Evolutionary conservation across 805 yeast species (phyloP).

Genomic region (Candida stauntonica): DNA sequence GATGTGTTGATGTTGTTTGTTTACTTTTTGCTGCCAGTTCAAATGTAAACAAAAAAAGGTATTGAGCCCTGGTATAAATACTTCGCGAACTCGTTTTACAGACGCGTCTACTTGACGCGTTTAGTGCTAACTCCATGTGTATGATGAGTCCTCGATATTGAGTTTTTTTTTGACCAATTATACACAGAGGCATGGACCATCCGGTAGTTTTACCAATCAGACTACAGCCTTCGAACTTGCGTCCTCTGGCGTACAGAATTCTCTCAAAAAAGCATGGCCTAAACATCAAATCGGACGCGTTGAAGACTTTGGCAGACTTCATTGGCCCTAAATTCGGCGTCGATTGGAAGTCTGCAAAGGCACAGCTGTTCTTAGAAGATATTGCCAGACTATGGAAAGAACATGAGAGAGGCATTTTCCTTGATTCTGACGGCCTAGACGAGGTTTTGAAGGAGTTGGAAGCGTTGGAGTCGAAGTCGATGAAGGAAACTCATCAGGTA

Average conservation of each 20-base stretch:
- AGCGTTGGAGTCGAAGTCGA: conserved; percentile 19
- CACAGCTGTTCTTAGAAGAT: conserved; percentile 66
- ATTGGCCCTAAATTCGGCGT: conserved; percentile 76
- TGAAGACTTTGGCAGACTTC: conserved; percentile 65
- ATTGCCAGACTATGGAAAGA: conserved; percentile 83
- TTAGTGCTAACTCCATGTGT: too few relatives aligned
- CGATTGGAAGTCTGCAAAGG: conserved; percentile 73
- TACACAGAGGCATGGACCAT: conserved; percentile 14
- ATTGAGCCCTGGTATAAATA: not conserved
- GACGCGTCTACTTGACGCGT: conserved; percentile 9
- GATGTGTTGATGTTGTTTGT: conserved; percentile 2
- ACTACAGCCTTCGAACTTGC: conserved; percentile 72
- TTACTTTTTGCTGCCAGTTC: not conserved
- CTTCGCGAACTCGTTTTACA: conserved; percentile 4
- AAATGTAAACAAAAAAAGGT: conserved; percentile 4
- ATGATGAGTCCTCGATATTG: too few relatives aligned
- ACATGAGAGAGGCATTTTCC: conserved; percentile 81
- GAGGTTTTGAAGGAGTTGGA: conserved; percentile 59
- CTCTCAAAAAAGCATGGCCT: conserved; percentile 90
- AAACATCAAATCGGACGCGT: conserved; percentile 82
- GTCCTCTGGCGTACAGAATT: conserved; percentile 90
- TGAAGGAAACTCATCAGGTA: conserved; percentile 6
- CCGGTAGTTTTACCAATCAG: conserved; percentile 61
- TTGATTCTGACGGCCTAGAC: conserved; percentile 68
- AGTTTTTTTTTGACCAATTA: too few relatives aligned